phyloP scores from a whole-genome alignment of 148 eudicot species.

The Pharnaceum exiguum region DNA sequence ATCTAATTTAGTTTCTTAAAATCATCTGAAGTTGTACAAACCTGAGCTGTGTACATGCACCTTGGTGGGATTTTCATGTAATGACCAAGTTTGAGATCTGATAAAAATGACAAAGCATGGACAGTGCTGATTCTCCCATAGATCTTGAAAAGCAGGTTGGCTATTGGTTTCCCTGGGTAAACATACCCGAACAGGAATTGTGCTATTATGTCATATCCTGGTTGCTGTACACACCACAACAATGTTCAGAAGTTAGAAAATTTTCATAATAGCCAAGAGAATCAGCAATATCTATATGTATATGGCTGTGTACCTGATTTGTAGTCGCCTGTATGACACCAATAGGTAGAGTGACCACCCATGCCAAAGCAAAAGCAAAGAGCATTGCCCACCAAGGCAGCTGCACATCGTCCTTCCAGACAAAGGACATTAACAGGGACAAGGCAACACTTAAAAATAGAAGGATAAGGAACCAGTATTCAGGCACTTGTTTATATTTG shows the following conservation, averaged over 20 bases:
- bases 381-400: slow-evolving; percentile 99
- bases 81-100: slow-evolving; percentile 97
- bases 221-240: slow-evolving; percentile 68
- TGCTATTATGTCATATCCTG: slow-evolving; percentile 95
- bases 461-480: slow-evolving; percentile 79
- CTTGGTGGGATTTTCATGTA: slow-evolving; percentile 99
- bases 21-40: slow-evolving; percentile 1
- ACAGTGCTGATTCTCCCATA: slow-evolving; percentile 87
- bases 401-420: slow-evolving; percentile 92
- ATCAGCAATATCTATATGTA: background rate
- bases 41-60: slow-evolving; percentile 90
- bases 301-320: slow-evolving; percentile 94
- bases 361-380: slow-evolving; percentile 84
- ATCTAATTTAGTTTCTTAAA: background rate
- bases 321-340: slow-evolving; percentile 99
- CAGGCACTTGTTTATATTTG: slow-evolving; percentile 85
- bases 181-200: slow-evolving; percentile 91
- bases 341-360: slow-evolving; percentile 86
- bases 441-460: slow-evolving; percentile 54
- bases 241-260: background rate
- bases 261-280: background rate
- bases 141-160: slow-evolving; percentile 90
- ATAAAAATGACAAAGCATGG: slow-evolving; percentile 83
- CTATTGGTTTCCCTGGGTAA: slow-evolving; percentile 93
- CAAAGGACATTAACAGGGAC: slow-evolving; percentile 73